Evolutionary conservation across 2,329 filamentous ascomycete genomes (phyloP), one percentile per base, ranked within the genome.

Genomic region (Mycosphaerelloides madeirae): DNA sequence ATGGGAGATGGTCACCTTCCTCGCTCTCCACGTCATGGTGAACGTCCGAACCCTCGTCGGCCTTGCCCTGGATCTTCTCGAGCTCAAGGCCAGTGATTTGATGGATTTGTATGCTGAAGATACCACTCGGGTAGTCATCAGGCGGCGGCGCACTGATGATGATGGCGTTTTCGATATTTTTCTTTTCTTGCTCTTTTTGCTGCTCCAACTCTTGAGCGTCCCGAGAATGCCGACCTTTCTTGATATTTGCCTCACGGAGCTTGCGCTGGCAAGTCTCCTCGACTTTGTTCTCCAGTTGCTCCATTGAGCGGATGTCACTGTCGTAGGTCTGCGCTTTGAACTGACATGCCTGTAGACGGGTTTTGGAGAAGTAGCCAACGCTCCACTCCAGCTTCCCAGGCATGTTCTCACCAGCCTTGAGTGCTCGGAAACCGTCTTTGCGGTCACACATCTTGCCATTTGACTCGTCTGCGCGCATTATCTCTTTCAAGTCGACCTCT

Each of bases 291-390:
- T 79, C 77, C 9, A 87, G 67, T 28, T 83, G 71, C 3, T 80
- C 72, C 44, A 78, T 72, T 1, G 69, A 77, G 32, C 74, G 74
- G 41, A 86, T 70, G 2, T 78, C 68, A 0, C 75, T 65, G 44
- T 84, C 76, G 25, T 79, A 73, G 0, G 75, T 80, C 62, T 87
- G 84, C 31, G 74, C 68, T 14, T 75, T 63, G 7, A 85, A 72
- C 55, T 87, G 81, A 37, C 76, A 72, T 14, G 77, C 67, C 14
- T 80, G 79, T 20, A 87, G 79, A 38, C 75, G 71, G 1, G 76
- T 77, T 64, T 87, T 87, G 31, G 78, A 72, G 56, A 81, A 87
- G 61, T 86, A 87, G 0, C 84, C 84, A 3, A 87, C 77, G 16
- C 77, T 80, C 84, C 84, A 87, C 25, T 76, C 69, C 8, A 87